phyloP scores from a whole-genome alignment of 176 grass and related monocot species.

The Chrysopogon serrulatus region DNA sequence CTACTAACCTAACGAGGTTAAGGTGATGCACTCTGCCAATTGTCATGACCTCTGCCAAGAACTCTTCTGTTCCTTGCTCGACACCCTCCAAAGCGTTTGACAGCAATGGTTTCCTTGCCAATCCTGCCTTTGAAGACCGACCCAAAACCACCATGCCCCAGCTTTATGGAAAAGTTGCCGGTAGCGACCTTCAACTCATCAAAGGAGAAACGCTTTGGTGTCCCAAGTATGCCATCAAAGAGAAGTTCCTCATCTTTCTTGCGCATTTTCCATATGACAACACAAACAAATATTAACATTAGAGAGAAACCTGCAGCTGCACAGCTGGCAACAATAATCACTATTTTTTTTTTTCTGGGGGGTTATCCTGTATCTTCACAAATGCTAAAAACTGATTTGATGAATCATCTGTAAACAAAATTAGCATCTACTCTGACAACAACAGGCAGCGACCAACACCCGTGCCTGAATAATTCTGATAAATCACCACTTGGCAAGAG shows the following conservation, averaged over 20 bases:
- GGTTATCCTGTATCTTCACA: not conserved
- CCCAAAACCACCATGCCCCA: not conserved
- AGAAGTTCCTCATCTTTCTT: not conserved
- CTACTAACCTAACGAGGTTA: not conserved
- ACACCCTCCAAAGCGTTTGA: not conserved
- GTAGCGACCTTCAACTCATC: not conserved
- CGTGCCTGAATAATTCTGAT: not conserved
- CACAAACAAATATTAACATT: not conserved
- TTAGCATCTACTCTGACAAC: not conserved
- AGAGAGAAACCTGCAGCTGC: not conserved
- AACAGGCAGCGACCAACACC: not conserved
- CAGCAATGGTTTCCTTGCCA: not conserved
- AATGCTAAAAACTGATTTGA: not conserved
- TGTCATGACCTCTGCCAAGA: not conserved
- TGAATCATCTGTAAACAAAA: not conserved
- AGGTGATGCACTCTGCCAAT: not conserved
- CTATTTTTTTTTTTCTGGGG: not conserved
- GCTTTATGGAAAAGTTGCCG: not conserved
- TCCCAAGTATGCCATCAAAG: not conserved
- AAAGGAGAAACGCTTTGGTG: not conserved
- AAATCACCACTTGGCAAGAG: slow-evolving; percentile 3
- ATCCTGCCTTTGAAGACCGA: not conserved
- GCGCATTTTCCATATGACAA: not conserved
- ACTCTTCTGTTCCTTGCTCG: not conserved
- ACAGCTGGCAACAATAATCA: not conserved